Conservation (phyloP, 2,329 filamentous ascomycete species). For the Exophiala aquamarina region DNA sequence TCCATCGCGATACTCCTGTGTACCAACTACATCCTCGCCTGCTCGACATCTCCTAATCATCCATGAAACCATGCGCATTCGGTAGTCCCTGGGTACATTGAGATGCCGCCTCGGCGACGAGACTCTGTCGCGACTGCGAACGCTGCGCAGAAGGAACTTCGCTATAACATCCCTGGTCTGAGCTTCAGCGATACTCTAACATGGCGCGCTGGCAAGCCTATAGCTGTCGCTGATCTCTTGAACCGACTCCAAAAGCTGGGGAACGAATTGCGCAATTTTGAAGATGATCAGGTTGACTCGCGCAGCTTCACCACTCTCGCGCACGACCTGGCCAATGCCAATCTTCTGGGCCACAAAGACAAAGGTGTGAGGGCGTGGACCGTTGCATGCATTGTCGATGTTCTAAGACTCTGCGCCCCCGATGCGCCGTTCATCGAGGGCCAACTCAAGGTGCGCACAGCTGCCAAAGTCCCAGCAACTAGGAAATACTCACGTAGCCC, state of each 20-base stretch:
- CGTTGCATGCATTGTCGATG: conserved; percentile 86
- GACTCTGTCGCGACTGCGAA: conserved; percentile 16
- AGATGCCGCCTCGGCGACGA: conserved; percentile 24
- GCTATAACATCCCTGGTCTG: conserved; percentile 45
- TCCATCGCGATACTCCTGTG: too few relatives aligned
- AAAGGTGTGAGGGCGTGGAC: conserved; percentile 87
- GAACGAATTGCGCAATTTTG: conserved; percentile 79
- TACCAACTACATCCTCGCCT: too few relatives aligned
- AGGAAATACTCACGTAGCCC: background rate
- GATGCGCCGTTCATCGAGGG: conserved; percentile 89
- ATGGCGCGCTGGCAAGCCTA: conserved; percentile 89
- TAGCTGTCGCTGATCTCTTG: conserved; percentile 78
- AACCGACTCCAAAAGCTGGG: conserved; percentile 76
- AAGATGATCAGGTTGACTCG: conserved; percentile 81
- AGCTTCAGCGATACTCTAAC: conserved; percentile 83
- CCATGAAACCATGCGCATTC: conserved; percentile 2
- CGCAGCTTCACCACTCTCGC: conserved; percentile 82
- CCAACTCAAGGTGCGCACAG: conserved; percentile 74
- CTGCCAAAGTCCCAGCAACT: background rate
- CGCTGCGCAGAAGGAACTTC: conserved; percentile 13
- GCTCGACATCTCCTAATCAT: too few relatives aligned
- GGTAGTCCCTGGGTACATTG: conserved; percentile 9
- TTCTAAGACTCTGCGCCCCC: conserved; percentile 87
- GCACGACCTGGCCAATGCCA: conserved; percentile 77
- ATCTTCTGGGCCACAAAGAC: conserved; percentile 87